Evolutionary conservation across 345 rosid genomes (phyloP), one percentile per base, ranked within the genome.

Genomic region (Pistacia integerrima): DNA sequence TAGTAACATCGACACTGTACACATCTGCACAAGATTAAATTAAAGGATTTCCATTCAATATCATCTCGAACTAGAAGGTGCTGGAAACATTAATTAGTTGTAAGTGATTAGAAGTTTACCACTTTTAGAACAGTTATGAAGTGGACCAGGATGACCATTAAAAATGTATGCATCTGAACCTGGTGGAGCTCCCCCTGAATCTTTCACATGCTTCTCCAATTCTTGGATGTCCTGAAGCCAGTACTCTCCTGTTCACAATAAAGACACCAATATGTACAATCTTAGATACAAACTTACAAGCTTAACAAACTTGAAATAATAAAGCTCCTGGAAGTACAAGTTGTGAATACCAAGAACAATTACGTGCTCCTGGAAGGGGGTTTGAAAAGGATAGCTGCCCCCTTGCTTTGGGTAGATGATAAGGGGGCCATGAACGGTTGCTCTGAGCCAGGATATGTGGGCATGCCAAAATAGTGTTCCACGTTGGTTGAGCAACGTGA

Each of bases 391-490:
- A 35, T 82, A 79, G 59, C 56, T 30, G 25, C 66, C 69, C 0
- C 76, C 76, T 1, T 46, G 35, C 58, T 80, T 78, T 17, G 90
- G 88, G 67, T 82, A 80, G 65, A 88, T 83, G 55, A 88, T 72
- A 4, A 89, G 75, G 33, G 90, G 84, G 8, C 88, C 88, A 41
- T 85, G 86, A 58, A 88, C 80, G 18, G 84, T 83, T 58, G 86
- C 88, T 25, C 87, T 77, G 6, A 86, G 74, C 78, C 79, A 84
- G 33, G 58, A 76, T n/a, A 74, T 70, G 8, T 79, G 84, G 52
- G 85, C 87, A 58, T 87, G 92, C 89, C 92, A 87, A 69, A 80
- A 67, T 70, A 87, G 79, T 33, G 90, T 88, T 69, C 90, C 86
- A 70, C 77, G 78, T 62, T 73, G 78, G 66, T 73, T 75, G 14